These are phyloP conservation scores for Isoetes engelmannii DNA, from an alignment of 83 land plant species.

Conservation along the genomic window DNA sequence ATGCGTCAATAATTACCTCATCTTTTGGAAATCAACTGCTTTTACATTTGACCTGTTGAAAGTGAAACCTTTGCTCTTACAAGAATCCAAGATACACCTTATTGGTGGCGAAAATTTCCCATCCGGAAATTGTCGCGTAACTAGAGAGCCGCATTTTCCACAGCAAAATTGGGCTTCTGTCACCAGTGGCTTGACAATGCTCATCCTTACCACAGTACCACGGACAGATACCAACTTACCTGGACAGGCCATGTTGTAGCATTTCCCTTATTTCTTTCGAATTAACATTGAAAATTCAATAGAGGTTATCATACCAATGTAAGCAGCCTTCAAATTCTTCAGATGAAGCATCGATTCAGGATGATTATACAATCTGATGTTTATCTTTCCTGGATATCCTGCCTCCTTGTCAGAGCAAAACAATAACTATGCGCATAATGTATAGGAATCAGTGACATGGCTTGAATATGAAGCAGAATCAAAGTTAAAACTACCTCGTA, in stretches of 20 bases:
- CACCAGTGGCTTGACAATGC: constrained; percentile 83
- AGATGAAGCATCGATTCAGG: constrained; percentile 67
- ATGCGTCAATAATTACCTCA: constrained; percentile 39
- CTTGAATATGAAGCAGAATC: not conserved
- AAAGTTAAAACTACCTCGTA: constrained; percentile 47
- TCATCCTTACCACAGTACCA: constrained; percentile 83
- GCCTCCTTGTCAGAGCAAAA: constrained; percentile 29
- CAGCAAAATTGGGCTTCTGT: constrained; percentile 61
- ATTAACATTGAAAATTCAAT: not conserved
- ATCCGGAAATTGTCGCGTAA: constrained; percentile 52
- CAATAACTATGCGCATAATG: constrained; percentile 19
- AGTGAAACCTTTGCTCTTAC: constrained; percentile 73
- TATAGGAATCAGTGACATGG: no score
- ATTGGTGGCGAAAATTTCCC: constrained; percentile 93
- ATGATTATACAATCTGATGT: constrained; percentile 68
- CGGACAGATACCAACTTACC: constrained; percentile 84
- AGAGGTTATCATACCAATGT: constrained; percentile 32
- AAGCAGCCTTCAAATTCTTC: constrained; percentile 79
- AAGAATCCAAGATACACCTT: constrained; percentile 48
- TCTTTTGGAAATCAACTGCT: constrained; percentile 80
- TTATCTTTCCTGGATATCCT: constrained; percentile 43
- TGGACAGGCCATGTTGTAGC: constrained; percentile 20
- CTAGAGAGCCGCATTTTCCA: constrained; percentile 51
- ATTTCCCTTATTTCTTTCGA: not conserved
- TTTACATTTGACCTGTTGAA: constrained; percentile 57